Conservation (phyloP, 1,284 basidiomycete species). For the Hemileia vastatrix region DNA sequence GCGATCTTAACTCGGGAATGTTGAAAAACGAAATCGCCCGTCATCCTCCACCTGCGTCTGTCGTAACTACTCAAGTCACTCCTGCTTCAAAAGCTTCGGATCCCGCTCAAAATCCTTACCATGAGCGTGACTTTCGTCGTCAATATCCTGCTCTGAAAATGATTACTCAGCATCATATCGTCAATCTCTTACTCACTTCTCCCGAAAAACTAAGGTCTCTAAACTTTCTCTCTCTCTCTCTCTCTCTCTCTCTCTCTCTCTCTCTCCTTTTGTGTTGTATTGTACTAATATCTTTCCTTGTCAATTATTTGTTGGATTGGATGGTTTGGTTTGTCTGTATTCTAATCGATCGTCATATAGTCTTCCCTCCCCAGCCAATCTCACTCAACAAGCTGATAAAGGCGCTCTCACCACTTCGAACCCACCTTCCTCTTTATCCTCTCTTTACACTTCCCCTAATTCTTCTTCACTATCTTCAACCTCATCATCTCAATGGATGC, state of each 20-base stretch:
- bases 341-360: too few relatives aligned
- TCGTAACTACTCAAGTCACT: conserved; percentile 17
- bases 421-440: neutral
- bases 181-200: conserved; percentile 12
- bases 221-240: too few relatives aligned
- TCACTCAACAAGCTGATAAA: neutral
- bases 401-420: neutral
- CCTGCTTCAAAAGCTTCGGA: conserved; percentile 22
- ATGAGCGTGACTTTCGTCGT: conserved; percentile 18
- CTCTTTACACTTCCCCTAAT: conserved; percentile 4
- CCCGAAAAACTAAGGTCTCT: conserved; percentile 14
- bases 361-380: too few relatives aligned
- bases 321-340: too few relatives aligned
- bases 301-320: too few relatives aligned
- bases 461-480: too few relatives aligned
- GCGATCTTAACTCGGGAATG: conserved; percentile 18
- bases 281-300: too few relatives aligned
- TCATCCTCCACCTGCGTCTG: conserved; percentile 15
- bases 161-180: conserved; percentile 10
- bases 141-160: conserved; percentile 19
- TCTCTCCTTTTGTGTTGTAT: too few relatives aligned
- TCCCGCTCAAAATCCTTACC: conserved; percentile 19
- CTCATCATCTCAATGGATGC: conserved; percentile 4
- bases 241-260: too few relatives aligned
- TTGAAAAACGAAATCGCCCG: conserved; percentile 5